These are phyloP conservation scores for Aphanocladium album DNA, from an alignment of 2,329 filamentous ascomycete genomes.

Conservation along the genomic window DNA sequence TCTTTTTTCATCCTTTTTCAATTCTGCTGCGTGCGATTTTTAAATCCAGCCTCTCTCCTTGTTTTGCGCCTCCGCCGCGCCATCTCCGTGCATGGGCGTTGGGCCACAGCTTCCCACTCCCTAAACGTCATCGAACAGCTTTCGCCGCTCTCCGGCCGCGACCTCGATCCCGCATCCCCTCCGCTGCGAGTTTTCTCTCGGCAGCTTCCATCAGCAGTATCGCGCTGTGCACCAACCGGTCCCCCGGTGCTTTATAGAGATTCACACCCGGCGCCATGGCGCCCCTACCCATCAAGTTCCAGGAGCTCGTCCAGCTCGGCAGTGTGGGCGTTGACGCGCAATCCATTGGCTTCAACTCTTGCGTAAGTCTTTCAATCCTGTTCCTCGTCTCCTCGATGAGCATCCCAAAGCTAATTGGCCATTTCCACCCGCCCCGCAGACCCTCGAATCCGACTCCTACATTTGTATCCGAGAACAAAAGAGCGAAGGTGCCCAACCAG, in stretches of 20 bases:
- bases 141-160: neutral
- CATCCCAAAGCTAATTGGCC: constrained; percentile 19
- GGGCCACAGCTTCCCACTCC: constrained; percentile 11
- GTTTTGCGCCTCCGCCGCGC: constrained; percentile 6
- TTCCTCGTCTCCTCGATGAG: constrained; percentile 3
- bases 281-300: constrained; percentile 86
- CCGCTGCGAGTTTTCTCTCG: neutral
- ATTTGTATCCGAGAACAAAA: constrained; percentile 96
- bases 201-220: constrained; percentile 9
- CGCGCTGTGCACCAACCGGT: neutral
- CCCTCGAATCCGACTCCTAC: constrained; percentile 94
- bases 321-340: constrained; percentile 42
- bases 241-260: constrained; percentile 11
- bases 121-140: constrained; percentile 12
- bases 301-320: constrained; percentile 72
- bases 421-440: constrained; percentile 48
- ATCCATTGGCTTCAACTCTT: constrained; percentile 72
- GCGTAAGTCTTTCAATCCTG: constrained; percentile 47
- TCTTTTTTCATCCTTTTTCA: neutral
- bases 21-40: neutral
- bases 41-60: neutral
- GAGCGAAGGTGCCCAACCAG: constrained; percentile 74
- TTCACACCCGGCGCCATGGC: constrained; percentile 43
- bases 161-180: neutral
- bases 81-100: constrained; percentile 12